Evolutionary conservation across 768 basidiomycete genomes (phyloP).

Genomic region (Lanmaoa pseudosensibilis): DNA sequence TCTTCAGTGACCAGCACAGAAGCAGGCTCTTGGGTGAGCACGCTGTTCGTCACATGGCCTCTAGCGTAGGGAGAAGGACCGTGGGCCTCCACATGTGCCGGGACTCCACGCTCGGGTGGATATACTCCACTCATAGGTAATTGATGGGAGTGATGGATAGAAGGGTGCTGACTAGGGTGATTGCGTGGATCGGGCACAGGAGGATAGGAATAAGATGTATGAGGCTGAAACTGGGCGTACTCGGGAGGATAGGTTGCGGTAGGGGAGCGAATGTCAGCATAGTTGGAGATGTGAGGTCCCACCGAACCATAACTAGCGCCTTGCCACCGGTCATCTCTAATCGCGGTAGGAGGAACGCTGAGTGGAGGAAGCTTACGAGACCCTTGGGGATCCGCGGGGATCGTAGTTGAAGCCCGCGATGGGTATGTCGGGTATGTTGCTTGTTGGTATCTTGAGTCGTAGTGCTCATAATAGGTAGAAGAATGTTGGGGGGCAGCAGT

Average conservation of each 20-base stretch:
- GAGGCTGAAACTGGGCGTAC: slow-evolving; percentile 49
- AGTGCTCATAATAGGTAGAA: slow-evolving; percentile 54
- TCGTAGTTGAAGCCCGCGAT: slow-evolving; percentile 49
- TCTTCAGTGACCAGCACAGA: slow-evolving; percentile 49
- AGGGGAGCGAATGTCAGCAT: slow-evolving; percentile 57
- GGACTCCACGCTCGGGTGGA: slow-evolving; percentile 36
- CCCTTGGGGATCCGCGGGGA: slow-evolving; percentile 48
- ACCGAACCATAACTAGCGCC: slow-evolving; percentile 39
- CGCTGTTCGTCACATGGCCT: slow-evolving; percentile 31
- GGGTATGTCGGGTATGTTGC: slow-evolving; percentile 45
- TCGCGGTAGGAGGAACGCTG: slow-evolving; percentile 40
- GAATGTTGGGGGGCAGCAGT: slow-evolving; percentile 49
- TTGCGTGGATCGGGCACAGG: slow-evolving; percentile 39
- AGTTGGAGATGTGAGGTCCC: slow-evolving; percentile 37
- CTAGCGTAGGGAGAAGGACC: slow-evolving; percentile 56
- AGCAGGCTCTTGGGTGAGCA: slow-evolving; percentile 35
- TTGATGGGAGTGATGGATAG: slow-evolving; percentile 31
- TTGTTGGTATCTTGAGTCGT: slow-evolving; percentile 50
- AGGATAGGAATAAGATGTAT: slow-evolving; percentile 34
- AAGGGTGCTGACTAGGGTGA: slow-evolving; percentile 26
- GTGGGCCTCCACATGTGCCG: slow-evolving; percentile 40
- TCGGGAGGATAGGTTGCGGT: slow-evolving; percentile 59
- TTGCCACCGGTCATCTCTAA: slow-evolving; percentile 53
- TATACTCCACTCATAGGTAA: slow-evolving; percentile 29
- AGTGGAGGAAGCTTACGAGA: slow-evolving; percentile 62